These are phyloP conservation scores for Diaporthe sp. DNA, from an alignment of 2,329 filamentous ascomycete species.

Conservation along the genomic window DNA sequence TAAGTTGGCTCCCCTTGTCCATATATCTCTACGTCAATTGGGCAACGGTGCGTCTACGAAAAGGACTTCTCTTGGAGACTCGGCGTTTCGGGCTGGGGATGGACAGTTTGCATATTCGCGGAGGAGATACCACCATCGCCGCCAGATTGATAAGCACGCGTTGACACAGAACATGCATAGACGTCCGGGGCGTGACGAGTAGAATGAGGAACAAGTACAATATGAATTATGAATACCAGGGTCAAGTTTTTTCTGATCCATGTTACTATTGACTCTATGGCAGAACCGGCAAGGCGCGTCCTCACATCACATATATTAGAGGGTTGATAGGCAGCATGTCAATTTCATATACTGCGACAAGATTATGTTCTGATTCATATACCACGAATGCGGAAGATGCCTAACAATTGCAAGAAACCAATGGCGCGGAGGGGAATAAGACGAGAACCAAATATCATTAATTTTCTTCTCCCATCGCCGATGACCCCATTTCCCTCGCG, in stretches of 20 bases:
- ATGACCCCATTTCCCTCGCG: background rate
- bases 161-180: background rate
- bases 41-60: too few relatives aligned
- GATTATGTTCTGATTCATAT: background rate
- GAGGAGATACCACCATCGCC: conserved; percentile 30
- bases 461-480: background rate
- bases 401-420: background rate
- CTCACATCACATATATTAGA: background rate
- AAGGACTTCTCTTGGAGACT: background rate
- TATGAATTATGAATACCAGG: background rate
- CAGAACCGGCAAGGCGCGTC: too few relatives aligned
- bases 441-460: conserved; percentile 8
- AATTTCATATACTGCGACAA: background rate
- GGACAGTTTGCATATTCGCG: conserved; percentile 17
- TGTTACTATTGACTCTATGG: too few relatives aligned
- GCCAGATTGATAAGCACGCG: conserved; percentile 19
- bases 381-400: too few relatives aligned
- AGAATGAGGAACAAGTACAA: conserved; percentile 12
- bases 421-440: background rate
- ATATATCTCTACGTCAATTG: background rate
- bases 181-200: background rate
- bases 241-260: too few relatives aligned
- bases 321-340: too few relatives aligned
- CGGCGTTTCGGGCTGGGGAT: conserved; percentile 22
- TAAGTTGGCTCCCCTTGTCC: background rate